Base-by-base conservation (phyloP, 192 early-diverging fungal genomes). In the Coemansia sp. region DNA sequence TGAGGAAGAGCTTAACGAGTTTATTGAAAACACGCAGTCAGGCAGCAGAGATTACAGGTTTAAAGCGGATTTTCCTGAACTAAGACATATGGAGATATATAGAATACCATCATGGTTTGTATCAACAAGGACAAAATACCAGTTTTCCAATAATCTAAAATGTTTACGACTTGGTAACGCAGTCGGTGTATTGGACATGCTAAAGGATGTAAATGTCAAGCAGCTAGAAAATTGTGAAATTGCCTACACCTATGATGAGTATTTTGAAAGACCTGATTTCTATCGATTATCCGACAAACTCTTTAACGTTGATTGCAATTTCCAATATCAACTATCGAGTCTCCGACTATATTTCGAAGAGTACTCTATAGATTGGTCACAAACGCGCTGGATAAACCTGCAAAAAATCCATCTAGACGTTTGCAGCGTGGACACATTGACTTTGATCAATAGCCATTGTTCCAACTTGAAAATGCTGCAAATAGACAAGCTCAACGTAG, bases 121-220 rank as follows among this genome's bases (percentile, higher is more conserved):
- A 14, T 51, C 49, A 10, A 49, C 23, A 56, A 62, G 13, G 13
- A 58, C 51, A 51, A 42, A 22, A 25, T 51, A 51, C 22, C 13
- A 10, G 2, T 51, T 51, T 51, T 25, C 49, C 4, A 51, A 13
- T 23, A 22, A 23, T 23, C 0, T 51, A 25, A 51, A 22, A 6
- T 22, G 0, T 8, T 4, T 51, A 7, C 4, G 4, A 51, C 20
- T 51, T 22, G 6, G 19, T 13, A 51, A 51, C 13, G 6, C 5
- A 51, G 3, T 13, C 14, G 39, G 16, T 42, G 20, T 36, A 62
- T 62, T 16, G 3, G 13, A 42, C 14, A 42, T 42, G 39, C 39
- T 42, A 18, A 18, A 42, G 3, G 3, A 9, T 16, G 14, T 42
- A 13, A 42, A 42, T 42, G 6, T 13, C 39, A 42, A 16, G 3